A percentile compares a stretch with the other conserved stretches of the same genome.
These are phyloP conservation scores for Crucihimalaya himalaica DNA, from an alignment of 345 rosid genomes.

Conservation along the genomic window DNA sequence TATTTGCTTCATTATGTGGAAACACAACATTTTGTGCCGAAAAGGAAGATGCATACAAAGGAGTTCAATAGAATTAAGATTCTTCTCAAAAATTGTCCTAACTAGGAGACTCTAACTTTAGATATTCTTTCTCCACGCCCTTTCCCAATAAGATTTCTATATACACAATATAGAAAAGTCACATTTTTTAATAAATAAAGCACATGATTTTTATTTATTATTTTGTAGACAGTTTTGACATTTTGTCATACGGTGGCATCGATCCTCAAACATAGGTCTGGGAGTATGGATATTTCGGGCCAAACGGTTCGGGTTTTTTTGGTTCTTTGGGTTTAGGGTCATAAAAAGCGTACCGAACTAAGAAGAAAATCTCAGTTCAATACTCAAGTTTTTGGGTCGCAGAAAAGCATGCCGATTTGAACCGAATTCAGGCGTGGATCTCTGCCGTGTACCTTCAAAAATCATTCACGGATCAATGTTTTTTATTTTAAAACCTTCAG, in stretches of 20 bases:
- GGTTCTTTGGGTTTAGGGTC: too few species aligned
- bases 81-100: constrained; percentile 42
- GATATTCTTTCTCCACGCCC: background rate
- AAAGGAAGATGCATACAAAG: constrained; percentile 30
- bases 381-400: too few species aligned
- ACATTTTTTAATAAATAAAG: background rate
- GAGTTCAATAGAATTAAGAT: constrained; percentile 48
- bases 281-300: too few species aligned
- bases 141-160: background rate
- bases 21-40: constrained; percentile 42
- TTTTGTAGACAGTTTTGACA: background rate
- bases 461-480: too few species aligned
- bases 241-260: background rate
- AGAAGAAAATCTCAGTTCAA: too few species aligned
- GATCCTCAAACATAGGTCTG: background rate
- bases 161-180: background rate
- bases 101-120: background rate
- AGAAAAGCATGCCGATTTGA: too few species aligned
- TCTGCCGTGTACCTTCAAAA: too few species aligned
- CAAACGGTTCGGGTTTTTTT: too few species aligned
- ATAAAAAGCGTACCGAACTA: too few species aligned
- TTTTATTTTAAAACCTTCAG: too few species aligned
- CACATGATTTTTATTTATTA: background rate
- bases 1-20: constrained; percentile 11
- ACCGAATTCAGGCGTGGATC: too few species aligned